These are phyloP conservation scores for Penicillium sp. DNA, from an alignment of 2,329 filamentous ascomycete genomes.

Conservation along the genomic window DNA sequence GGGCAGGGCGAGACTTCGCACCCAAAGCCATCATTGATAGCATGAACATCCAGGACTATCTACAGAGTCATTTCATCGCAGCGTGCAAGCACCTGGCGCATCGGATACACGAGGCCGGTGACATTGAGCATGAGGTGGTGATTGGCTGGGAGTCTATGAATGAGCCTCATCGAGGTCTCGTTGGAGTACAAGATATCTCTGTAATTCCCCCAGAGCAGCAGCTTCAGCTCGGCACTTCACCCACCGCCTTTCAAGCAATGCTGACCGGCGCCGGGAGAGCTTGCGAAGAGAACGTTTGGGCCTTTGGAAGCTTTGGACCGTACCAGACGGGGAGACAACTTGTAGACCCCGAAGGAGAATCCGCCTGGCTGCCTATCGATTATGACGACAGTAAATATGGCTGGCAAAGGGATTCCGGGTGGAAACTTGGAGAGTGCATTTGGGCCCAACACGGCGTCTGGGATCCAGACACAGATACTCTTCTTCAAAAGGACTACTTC, in stretches of 20 bases:
- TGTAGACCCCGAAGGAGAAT: conserved; percentile 83
- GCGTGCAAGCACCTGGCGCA: conserved; percentile 80
- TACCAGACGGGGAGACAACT: conserved; percentile 82
- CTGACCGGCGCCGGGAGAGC: conserved; percentile 87
- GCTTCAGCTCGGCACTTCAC: conserved; percentile 87
- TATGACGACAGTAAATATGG: conserved; percentile 88
- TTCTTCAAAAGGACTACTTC: conserved; percentile 88
- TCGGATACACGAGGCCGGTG: conserved; percentile 85
- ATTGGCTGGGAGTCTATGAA: conserved; percentile 97
- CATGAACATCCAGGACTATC: conserved; percentile 92
- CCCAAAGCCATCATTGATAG: conserved; percentile 95
- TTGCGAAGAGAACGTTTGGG: conserved; percentile 88
- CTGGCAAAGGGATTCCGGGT: conserved; percentile 82
- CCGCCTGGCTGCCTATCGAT: conserved; percentile 78
- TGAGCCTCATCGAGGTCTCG: conserved; percentile 86
- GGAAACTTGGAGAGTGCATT: conserved; percentile 91
- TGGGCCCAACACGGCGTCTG: conserved; percentile 98
- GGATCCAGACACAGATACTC: conserved; percentile 75
- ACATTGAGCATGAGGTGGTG: conserved; percentile 80
- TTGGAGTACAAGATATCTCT: conserved; percentile 79
- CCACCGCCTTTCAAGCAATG: conserved; percentile 92
- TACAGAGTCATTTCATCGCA: conserved; percentile 81
- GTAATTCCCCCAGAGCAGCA: conserved; percentile 84
- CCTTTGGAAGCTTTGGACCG: conserved; percentile 89
- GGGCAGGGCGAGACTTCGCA: conserved; percentile 85